phyloP scores from a whole-genome alignment of 768 basidiomycete species.

The Lentinus brumalis region DNA sequence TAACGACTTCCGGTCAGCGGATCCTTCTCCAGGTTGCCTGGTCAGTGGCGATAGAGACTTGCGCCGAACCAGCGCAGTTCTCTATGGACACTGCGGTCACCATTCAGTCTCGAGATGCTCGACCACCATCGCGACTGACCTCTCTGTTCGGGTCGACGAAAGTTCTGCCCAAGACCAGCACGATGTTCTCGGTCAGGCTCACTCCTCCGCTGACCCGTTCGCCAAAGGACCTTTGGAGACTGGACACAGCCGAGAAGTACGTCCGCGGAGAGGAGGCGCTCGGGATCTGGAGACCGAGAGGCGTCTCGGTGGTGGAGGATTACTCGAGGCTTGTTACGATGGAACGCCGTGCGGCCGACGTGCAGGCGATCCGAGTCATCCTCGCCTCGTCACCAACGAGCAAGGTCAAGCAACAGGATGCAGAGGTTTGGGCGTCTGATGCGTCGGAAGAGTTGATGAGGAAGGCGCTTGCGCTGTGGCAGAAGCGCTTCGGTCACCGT shows the following conservation, averaged over 20 bases:
- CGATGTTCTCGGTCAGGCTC: slow-evolving; percentile 81
- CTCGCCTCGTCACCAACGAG: slow-evolving; percentile 52
- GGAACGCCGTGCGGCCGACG: slow-evolving; percentile 81
- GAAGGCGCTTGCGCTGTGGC: slow-evolving; percentile 79
- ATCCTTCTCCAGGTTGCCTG: slow-evolving; percentile 78
- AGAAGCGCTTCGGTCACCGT: slow-evolving; percentile 74
- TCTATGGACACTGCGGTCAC: slow-evolving; percentile 83
- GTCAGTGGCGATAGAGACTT: slow-evolving; percentile 80
- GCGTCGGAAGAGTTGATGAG: slow-evolving; percentile 59
- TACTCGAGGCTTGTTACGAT: slow-evolving; percentile 71
- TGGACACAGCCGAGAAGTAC: slow-evolving; percentile 95
- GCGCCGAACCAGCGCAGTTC: slow-evolving; percentile 86
- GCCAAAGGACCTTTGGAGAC: slow-evolving; percentile 87
- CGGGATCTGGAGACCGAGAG: slow-evolving; percentile 83
- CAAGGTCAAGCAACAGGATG: slow-evolving; percentile 50
- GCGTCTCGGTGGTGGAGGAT: slow-evolving; percentile 88
- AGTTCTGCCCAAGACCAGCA: slow-evolving; percentile 75
- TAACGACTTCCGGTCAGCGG: slow-evolving; percentile 77
- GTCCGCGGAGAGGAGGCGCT: slow-evolving; percentile 90
- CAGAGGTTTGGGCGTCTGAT: slow-evolving; percentile 55
- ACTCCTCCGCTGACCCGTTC: slow-evolving; percentile 85
- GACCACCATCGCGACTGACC: slow-evolving; percentile 76
- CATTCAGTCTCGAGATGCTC: slow-evolving; percentile 83
- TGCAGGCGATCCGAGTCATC: slow-evolving; percentile 84
- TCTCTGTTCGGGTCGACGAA: slow-evolving; percentile 79